Base-by-base conservation (phyloP, 1,284 basidiomycete genomes). In the Cutaneotrichosporon mucoides region DNA sequence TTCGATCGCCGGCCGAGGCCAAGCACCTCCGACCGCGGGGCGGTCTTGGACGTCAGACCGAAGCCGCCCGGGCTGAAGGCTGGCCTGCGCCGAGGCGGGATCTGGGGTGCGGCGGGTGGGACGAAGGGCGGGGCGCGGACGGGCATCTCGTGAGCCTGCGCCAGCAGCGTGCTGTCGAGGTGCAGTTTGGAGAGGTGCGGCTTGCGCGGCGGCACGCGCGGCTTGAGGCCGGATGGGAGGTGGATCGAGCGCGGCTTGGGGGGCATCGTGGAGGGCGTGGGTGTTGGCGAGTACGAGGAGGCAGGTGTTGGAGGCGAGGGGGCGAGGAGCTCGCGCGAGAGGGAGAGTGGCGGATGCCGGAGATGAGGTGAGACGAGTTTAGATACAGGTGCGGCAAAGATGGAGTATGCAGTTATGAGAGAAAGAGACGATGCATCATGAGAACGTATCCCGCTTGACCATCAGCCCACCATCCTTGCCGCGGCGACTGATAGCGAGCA, bases 31-130 rank as follows among this genome's bases (percentile, higher is more conserved):
- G 63, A 36, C 63, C 67, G 6, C 11, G 65, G 68, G 2, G 58
- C 61, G 5, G 70, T 68, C 4, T 59, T 55, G 35, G 60, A 60
- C 36, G 69, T 68, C 15, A 77, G 51, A 1, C 77, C 77, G 48
- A 79, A 79, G 6, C 77, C 77, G 43, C 75, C 76, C 0, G 76
- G 75, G 42, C 61, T 68, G 61, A 75, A 79, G 5, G 68, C 68
- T 1, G 77, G 77, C 55, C 72, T 66, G 13, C 77, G 64, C 13
- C 75, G 62, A 2, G 64, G 57, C 0, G 77, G 77, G 38, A 79
- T 62, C 58, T 70, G 66, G 0, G 75, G 75, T 3, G 75, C 64
- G 10, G 61, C 48, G 8, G 75, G 75, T 10, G 63, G 58, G 2
- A 61, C 57, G 51, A 66, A 66, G 6, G 64, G 57, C 10, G 56